Evolutionary conservation across 2,329 filamentous ascomycete genomes (phyloP), one percentile per base, ranked within the genome.

Genomic region (Aureobasidium subglaciale): DNA sequence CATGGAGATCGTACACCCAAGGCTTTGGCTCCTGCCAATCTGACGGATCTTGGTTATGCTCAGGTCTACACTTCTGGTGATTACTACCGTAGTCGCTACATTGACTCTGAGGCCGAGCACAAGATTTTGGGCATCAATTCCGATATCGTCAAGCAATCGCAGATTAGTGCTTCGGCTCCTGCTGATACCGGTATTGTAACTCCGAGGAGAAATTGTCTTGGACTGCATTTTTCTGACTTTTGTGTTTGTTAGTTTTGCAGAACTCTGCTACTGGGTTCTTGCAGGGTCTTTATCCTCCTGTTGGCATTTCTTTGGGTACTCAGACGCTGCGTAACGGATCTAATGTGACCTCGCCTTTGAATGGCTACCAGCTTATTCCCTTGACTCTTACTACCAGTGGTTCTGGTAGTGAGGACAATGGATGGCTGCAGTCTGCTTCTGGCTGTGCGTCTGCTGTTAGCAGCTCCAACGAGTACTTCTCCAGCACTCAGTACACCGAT

Each of bases 1-100:
- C 91, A 96, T 73, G 91, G 91, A 57, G 91, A 96, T 71, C 84
- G 91, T 56, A 92, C 90, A 0, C 74, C 88, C 60, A 96, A 95
- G 74, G 77, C 82, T 16, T 83, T 82, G 60, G 76, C 83, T 42
- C 86, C 87, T 11, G 83, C 88, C 25, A 79, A 80, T 61, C 73
- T 96, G 68, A 96, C 91, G 11, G 79, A 86, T 58, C 79, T 96
- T 50, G 91, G 91, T 29, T 90, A 91, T 67, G 73, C 79, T 45
- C 78, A 96, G 73, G 83, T 90, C 62, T 86, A 83, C 71, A 75
- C 78, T 43, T 85, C 86, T 0, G 91, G 89, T 59, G 70, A 75
- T 56, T 92, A 85, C 78, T 96, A 86, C 73, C 86, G 88, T 63
- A 73, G 77, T 62, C 84, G 85, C 58, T 96, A 96, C 71, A 78